Conservation (phyloP, 345 rosid genomes). For the Erodium maritimum region DNA sequence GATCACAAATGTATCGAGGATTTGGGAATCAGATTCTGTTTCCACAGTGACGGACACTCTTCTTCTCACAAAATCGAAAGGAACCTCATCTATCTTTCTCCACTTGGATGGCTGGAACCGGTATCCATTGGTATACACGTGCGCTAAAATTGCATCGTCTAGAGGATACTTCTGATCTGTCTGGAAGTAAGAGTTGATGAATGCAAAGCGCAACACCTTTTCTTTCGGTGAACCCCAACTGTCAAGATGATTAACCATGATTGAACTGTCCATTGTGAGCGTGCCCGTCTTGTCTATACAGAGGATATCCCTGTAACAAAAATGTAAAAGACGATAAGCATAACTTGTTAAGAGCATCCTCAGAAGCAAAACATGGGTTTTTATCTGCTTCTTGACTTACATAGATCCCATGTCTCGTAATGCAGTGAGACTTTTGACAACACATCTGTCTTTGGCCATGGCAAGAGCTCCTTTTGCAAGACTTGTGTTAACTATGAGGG, state of each 20-base stretch:
- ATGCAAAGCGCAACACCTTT: slow-evolving; percentile 46
- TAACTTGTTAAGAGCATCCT: too few species aligned
- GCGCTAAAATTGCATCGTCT: slow-evolving; percentile 64
- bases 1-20: slow-evolving; percentile 22
- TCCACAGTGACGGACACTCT: slow-evolving; percentile 41
- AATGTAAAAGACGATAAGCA: too few species aligned
- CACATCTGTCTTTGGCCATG: slow-evolving; percentile 67
- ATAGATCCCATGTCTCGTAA: slow-evolving; percentile 68
- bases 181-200: slow-evolving; percentile 62
- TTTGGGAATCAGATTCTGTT: slow-evolving; percentile 18
- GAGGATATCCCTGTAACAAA: slow-evolving; percentile 36
- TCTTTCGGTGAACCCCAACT: slow-evolving; percentile 36
- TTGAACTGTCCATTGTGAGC: slow-evolving; percentile 55
- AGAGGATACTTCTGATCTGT: slow-evolving; percentile 66
- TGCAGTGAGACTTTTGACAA: slow-evolving; percentile 52
- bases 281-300: slow-evolving; percentile 75
- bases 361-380: too few species aligned
- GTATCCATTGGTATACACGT: slow-evolving; percentile 51
- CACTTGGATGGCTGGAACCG: slow-evolving; percentile 56
- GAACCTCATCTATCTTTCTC: slow-evolving; percentile 51
- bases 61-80: slow-evolving; percentile 54
- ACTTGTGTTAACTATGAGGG: slow-evolving; percentile 53
- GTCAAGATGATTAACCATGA: slow-evolving; percentile 46
- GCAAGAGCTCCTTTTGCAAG: slow-evolving; percentile 70
- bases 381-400: slow-evolving; percentile 38